Evolutionary conservation across 768 basidiomycete species (phyloP).

Genomic region (Sporobolomyces roseus): DNA sequence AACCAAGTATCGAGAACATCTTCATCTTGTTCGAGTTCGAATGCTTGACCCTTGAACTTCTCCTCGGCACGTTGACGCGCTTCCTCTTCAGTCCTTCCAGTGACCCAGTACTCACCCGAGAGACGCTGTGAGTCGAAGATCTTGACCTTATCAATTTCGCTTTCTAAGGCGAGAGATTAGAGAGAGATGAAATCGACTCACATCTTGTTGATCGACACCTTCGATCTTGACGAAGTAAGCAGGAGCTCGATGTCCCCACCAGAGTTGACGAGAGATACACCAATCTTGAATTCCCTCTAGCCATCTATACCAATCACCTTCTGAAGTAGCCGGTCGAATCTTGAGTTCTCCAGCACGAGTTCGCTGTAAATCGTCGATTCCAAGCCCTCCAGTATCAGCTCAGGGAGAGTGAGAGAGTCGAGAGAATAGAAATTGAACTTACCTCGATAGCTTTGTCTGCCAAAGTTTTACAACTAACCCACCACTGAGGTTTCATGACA

Average conservation of each 20-base stretch:
- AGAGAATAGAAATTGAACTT: constrained; percentile 27
- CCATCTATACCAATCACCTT: constrained; percentile 95
- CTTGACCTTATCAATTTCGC: background rate
- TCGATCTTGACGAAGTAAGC: constrained; percentile 88
- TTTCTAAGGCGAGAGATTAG: background rate
- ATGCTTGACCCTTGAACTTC: constrained; percentile 62
- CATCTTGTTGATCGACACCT: constrained; percentile 59
- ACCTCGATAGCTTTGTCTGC: constrained; percentile 87
- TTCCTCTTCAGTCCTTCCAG: constrained; percentile 72
- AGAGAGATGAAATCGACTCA: constrained; percentile 36
- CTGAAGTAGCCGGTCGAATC: constrained; percentile 78
- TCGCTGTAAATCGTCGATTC: constrained; percentile 55
- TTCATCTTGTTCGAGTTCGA: constrained; percentile 82
- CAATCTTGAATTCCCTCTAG: constrained; percentile 92
- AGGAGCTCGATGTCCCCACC: constrained; percentile 98
- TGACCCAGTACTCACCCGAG: constrained; percentile 83
- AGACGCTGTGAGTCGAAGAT: constrained; percentile 52
- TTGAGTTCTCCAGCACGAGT: constrained; percentile 79
- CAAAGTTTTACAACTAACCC: constrained; percentile 87
- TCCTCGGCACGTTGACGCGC: constrained; percentile 69
- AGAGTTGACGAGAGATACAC: constrained; percentile 97
- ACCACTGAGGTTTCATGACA: constrained; percentile 96
- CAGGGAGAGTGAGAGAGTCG: constrained; percentile 7
- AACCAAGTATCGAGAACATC: constrained; percentile 99
- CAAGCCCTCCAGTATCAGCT: background rate